phyloP scores from a whole-genome alignment of 495 filamentous ascomycete species.

The Chaetomium cochliodes region DNA sequence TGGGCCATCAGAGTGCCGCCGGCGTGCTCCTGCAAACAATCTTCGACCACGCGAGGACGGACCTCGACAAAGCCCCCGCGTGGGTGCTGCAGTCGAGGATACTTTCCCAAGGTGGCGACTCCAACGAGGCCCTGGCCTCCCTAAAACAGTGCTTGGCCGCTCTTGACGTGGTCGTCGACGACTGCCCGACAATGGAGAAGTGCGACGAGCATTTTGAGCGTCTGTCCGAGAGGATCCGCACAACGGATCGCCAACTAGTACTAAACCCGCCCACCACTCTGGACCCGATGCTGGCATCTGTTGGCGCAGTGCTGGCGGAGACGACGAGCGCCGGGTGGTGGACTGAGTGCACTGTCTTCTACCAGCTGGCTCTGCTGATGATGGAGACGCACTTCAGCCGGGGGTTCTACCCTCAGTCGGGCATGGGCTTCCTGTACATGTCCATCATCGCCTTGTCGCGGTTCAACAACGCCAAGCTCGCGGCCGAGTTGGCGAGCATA shows the following conservation, averaged over 20 bases:
- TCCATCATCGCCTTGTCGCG: slow-evolving; percentile 69
- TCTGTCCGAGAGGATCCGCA: slow-evolving; percentile 57
- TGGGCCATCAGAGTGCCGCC: slow-evolving; percentile 63
- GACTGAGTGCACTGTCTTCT: slow-evolving; percentile 73
- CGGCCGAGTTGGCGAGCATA: slow-evolving; percentile 60
- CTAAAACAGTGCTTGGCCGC: slow-evolving; percentile 66
- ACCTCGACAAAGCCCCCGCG: slow-evolving; percentile 73
- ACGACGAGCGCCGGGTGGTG: slow-evolving; percentile 80
- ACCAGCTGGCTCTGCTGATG: slow-evolving; percentile 69
- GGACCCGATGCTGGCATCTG: slow-evolving; percentile 58
- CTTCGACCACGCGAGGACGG: slow-evolving; percentile 61
- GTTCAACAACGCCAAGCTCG: slow-evolving; percentile 70
- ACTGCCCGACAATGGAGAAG: slow-evolving; percentile 65
- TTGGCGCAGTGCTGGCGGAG: slow-evolving; percentile 74
- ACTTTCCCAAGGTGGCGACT: slow-evolving; percentile 68
- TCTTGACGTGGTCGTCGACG: slow-evolving; percentile 62
- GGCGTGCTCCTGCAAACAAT: slow-evolving; percentile 62
- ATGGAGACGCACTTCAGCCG: slow-evolving; percentile 64
- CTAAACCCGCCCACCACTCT: slow-evolving; percentile 50
- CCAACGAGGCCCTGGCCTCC: slow-evolving; percentile 62
- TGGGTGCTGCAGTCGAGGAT: slow-evolving; percentile 78
- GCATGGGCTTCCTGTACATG: slow-evolving; percentile 73
- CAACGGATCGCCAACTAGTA: slow-evolving; percentile 56
- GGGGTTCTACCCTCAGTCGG: slow-evolving; percentile 69
- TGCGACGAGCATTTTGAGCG: slow-evolving; percentile 70